Percentiles rank a stretch among this genome's conserved stretches.
phyloP scores from a whole-genome alignment of 495 filamentous ascomycete genomes.

The Penicillium paxilli region DNA sequence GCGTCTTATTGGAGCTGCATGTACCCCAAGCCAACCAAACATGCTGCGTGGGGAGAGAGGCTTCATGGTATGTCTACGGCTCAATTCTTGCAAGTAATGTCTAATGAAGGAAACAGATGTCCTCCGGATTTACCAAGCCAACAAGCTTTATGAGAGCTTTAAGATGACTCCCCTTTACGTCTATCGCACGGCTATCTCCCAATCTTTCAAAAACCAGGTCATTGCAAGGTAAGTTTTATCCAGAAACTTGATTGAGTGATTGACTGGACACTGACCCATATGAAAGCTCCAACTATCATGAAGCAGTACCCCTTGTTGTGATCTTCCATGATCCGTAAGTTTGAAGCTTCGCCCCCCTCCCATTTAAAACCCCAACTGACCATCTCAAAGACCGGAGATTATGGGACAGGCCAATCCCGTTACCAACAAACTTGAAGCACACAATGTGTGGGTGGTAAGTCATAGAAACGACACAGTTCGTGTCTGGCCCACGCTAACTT shows the following conservation, averaged over 20 bases:
- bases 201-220: slow-evolving; percentile 85
- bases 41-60: slow-evolving; percentile 42
- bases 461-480: neutral
- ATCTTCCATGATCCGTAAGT: slow-evolving; percentile 83
- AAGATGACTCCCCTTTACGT: slow-evolving; percentile 76
- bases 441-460: slow-evolving; percentile 86
- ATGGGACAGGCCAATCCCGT: slow-evolving; percentile 65
- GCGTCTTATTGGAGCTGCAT: slow-evolving; percentile 61
- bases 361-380: neutral
- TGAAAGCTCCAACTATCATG: slow-evolving; percentile 52
- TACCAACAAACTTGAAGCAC: slow-evolving; percentile 70
- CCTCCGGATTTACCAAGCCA: slow-evolving; percentile 70
- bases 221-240: slow-evolving; percentile 66
- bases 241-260: neutral
- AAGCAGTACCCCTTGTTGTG: slow-evolving; percentile 61
- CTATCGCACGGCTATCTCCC: slow-evolving; percentile 65
- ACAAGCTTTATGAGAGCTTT: slow-evolving; percentile 65
- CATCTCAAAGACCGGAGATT: slow-evolving; percentile 62
- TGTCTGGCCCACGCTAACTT: slow-evolving; percentile 39
- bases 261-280: neutral
- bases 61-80: slow-evolving; percentile 49
- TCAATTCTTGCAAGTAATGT: neutral
- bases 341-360: neutral
- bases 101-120: slow-evolving; percentile 51
- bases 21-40: slow-evolving; percentile 45